Conservation (phyloP, 1,284 basidiomycete species). For the Leucoagaricus sp. region DNA sequence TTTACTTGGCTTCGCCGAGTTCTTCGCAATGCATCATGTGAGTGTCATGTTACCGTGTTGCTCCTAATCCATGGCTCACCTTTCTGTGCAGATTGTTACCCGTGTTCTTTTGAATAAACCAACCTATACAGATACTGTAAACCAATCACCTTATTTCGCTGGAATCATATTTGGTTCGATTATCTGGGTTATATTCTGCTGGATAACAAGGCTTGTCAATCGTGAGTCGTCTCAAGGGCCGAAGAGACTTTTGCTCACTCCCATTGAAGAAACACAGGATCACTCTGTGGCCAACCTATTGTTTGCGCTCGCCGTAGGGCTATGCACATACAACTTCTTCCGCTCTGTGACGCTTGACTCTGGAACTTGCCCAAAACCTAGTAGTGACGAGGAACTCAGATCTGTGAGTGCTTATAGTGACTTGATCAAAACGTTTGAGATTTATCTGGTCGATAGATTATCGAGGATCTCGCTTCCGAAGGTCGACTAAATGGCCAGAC, state of each 20-base stretch:
- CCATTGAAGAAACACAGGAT: slow-evolving; percentile 62
- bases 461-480: slow-evolving; percentile 87
- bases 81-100: slow-evolving; percentile 66
- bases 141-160: slow-evolving; percentile 86
- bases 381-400: slow-evolving; percentile 81
- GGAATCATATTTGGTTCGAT: slow-evolving; percentile 88
- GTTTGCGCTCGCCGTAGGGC: slow-evolving; percentile 70
- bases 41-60: slow-evolving; percentile 28
- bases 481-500: slow-evolving; percentile 92
- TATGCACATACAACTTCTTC: slow-evolving; percentile 91
- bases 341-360: slow-evolving; percentile 87
- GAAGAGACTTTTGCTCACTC: not conserved
- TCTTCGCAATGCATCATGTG: slow-evolving; percentile 93
- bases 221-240: slow-evolving; percentile 43
- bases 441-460: slow-evolving; percentile 51
- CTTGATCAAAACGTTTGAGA: not conserved
- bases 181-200: slow-evolving; percentile 85
- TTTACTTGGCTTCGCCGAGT: slow-evolving; percentile 80
- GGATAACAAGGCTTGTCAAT: slow-evolving; percentile 74
- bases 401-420: slow-evolving; percentile 52
- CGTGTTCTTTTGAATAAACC: slow-evolving; percentile 79
- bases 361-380: slow-evolving; percentile 83
- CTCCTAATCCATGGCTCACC: slow-evolving; percentile 17
- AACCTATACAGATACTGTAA: slow-evolving; percentile 77
- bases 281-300: slow-evolving; percentile 76